A percentile compares a stretch with the other conserved stretches of the same genome.
Conservation (phyloP, 805 yeast species). For the Starmerella floricola region DNA sequence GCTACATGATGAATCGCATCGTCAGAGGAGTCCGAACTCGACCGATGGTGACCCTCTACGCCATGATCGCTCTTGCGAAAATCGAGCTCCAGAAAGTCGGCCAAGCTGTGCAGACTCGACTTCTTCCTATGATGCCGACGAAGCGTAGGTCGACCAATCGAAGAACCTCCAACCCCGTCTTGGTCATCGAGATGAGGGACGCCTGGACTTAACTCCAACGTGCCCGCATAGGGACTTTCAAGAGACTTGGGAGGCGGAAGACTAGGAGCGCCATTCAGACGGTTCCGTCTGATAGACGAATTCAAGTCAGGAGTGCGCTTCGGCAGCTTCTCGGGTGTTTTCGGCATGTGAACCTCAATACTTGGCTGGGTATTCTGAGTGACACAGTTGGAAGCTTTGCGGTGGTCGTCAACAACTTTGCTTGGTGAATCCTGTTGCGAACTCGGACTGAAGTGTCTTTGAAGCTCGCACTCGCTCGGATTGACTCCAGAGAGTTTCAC, state of each 20-base stretch:
- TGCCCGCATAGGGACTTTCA: constrained; percentile 11
- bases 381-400: too few species aligned
- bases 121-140: constrained; percentile 1
- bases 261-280: neutral
- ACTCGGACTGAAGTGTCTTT: too few species aligned
- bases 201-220: constrained; percentile 14
- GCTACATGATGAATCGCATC: neutral
- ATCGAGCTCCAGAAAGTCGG: constrained; percentile 13
- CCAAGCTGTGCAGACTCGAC: neutral
- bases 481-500: neutral
- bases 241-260: constrained; percentile 3
- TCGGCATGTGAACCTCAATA: neutral
- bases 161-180: neutral
- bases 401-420: too few species aligned
- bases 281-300: neutral
- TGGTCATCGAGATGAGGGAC: neutral
- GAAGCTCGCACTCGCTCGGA: neutral
- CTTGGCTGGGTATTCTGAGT: too few species aligned
- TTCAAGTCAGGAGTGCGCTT: neutral
- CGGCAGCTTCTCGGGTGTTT: constrained; percentile 5
- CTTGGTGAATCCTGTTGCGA: too few species aligned
- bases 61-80: constrained; percentile 2
- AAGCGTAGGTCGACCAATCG: too few species aligned
- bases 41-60: constrained; percentile 1
- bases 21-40: constrained; percentile 6